A percentile compares a stretch with the other conserved stretches of the same genome.
These are phyloP conservation scores for Globisporangium okanoganense DNA, from an alignment of 352 stramenopile species.

Conservation along the genomic window DNA sequence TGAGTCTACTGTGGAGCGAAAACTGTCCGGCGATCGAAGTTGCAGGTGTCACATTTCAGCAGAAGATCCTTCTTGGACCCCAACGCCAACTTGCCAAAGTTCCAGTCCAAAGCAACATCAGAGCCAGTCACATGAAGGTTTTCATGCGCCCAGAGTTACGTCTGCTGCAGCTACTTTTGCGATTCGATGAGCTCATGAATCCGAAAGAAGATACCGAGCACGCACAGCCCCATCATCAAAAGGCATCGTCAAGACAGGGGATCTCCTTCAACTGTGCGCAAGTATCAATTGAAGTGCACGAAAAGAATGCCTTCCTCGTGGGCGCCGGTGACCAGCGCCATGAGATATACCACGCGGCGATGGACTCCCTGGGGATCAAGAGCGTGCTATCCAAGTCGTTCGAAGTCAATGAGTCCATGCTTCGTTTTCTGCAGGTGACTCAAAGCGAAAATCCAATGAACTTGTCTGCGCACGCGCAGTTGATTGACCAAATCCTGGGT, in stretches of 20 bases:
- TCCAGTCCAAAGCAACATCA: slow-evolving; percentile 13
- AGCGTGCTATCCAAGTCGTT: slow-evolving; percentile 33
- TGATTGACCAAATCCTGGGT: slow-evolving; percentile 23
- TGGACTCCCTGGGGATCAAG: slow-evolving; percentile 33
- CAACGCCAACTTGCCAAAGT: slow-evolving; percentile 17
- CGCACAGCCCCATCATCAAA: background rate
- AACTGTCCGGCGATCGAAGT: slow-evolving; percentile 22
- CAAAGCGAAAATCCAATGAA: slow-evolving; percentile 6
- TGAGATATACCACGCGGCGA: background rate
- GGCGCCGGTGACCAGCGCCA: background rate
- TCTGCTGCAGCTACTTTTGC: slow-evolving; percentile 45
- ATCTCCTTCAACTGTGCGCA: slow-evolving; percentile 14
- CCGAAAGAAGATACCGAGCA: background rate
- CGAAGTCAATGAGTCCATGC: slow-evolving; percentile 36
- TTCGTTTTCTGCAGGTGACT: slow-evolving; percentile 26
- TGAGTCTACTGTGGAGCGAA: slow-evolving; percentile 20
- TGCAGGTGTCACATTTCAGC: slow-evolving; percentile 17
- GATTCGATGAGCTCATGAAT: slow-evolving; percentile 44
- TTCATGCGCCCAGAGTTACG: slow-evolving; percentile 26
- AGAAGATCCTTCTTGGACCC: slow-evolving; percentile 17
- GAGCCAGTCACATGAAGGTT: slow-evolving; percentile 19
- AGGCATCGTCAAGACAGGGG: slow-evolving; percentile 5
- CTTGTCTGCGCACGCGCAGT: slow-evolving; percentile 18
- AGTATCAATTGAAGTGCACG: slow-evolving; percentile 9
- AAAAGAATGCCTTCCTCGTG: background rate